Percentiles rank a stretch among this genome's conserved stretches.
These are phyloP conservation scores for Cicer arietinum DNA, from an alignment of 306 rosid species.

Conservation along the genomic window DNA sequence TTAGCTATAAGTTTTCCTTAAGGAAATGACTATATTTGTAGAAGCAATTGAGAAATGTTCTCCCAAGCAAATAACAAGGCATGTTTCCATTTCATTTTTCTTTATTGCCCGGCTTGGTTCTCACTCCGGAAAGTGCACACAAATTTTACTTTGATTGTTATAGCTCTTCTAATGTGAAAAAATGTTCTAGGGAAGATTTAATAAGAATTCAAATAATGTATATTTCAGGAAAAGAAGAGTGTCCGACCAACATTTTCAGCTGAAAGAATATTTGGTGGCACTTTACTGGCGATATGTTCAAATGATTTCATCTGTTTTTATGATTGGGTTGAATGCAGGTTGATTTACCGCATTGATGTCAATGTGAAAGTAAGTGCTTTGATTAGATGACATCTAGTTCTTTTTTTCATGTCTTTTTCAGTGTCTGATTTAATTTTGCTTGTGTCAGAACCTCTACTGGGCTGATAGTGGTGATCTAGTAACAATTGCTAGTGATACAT, in stretches of 20 bases:
- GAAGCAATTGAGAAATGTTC: constrained; percentile 3
- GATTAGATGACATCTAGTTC: constrained; percentile 35
- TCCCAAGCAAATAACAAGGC: constrained; percentile 17
- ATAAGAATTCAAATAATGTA: constrained; percentile 36
- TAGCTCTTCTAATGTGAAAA: constrained; percentile 1
- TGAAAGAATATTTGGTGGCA: constrained; percentile 86
- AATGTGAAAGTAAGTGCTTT: constrained; percentile 80
- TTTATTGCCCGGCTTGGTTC: constrained; percentile 34
- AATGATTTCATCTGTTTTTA: constrained; percentile 97
- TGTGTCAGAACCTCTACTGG: constrained; percentile 90
- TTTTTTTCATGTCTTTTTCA: not conserved
- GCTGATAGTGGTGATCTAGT: constrained; percentile 98
- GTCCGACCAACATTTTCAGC: constrained; percentile 95
- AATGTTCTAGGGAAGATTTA: not conserved
- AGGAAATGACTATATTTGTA: constrained; percentile 29
- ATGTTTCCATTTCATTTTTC: constrained; percentile 23
- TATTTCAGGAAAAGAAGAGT: constrained; percentile 89
- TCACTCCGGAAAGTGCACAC: constrained; percentile 6
- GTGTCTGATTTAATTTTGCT: constrained; percentile 28
- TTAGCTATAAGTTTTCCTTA: constrained; percentile 37
- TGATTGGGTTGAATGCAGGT: constrained; percentile 97
- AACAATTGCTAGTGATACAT: constrained; percentile 85
- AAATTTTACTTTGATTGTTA: constrained; percentile 20
- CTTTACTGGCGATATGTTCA: constrained; percentile 92
- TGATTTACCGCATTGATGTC: constrained; percentile 93